Percentiles rank a stretch among this genome's conserved stretches.
phyloP scores from a whole-genome alignment of 106 monocot genomes.

The Agapanthus africanus region DNA sequence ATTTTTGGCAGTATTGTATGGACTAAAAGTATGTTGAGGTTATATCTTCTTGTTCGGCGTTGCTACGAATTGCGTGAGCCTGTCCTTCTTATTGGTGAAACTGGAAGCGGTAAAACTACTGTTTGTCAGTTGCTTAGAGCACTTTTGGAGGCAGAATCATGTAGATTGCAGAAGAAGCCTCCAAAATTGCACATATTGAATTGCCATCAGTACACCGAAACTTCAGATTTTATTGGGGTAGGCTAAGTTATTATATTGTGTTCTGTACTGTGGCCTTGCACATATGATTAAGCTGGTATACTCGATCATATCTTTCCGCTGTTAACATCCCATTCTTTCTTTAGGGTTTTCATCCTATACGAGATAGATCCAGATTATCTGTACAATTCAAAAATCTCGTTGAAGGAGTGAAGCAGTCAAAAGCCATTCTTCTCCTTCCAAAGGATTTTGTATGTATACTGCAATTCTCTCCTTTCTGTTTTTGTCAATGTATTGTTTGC shows the following conservation, averaged over 20 bases:
- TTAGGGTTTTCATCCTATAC: constrained; percentile 85
- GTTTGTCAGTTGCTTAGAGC: constrained; percentile 84
- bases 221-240: constrained; percentile 94
- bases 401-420: constrained; percentile 31
- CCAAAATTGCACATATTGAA: constrained; percentile 70
- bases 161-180: too few species aligned
- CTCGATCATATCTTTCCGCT: neutral
- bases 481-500: neutral
- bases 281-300: neutral
- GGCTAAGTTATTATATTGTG: neutral
- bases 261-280: neutral
- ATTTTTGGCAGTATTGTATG: constrained; percentile 50
- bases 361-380: constrained; percentile 58
- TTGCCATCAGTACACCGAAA: constrained; percentile 95
- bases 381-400: constrained; percentile 44
- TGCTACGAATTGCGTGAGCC: constrained; percentile 84
- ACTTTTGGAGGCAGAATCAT: too few species aligned
- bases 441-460: constrained; percentile 34
- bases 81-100: constrained; percentile 95
- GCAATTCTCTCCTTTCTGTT: neutral
- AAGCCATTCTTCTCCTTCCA: constrained; percentile 27
- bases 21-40: constrained; percentile 72
- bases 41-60: constrained; percentile 77
- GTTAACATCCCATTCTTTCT: neutral
- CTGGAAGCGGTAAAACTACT: constrained; percentile 95